Evolutionary conservation across 768 basidiomycete genomes (phyloP).

Genomic region (Trametes sanguinea): DNA sequence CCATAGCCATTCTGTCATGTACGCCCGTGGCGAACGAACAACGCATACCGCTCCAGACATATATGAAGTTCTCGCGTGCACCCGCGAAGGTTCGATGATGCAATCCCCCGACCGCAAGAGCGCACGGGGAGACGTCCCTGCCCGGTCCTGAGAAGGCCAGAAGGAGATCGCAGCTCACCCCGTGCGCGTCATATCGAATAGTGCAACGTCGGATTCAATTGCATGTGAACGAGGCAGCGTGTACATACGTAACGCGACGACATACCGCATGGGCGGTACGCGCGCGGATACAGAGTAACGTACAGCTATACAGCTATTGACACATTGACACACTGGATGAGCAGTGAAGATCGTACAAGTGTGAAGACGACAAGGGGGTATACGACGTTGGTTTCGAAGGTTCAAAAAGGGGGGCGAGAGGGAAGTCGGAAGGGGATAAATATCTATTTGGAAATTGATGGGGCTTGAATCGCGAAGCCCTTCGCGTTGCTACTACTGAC

Average conservation of each 20-base stretch:
- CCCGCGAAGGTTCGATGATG: slow-evolving; percentile 14
- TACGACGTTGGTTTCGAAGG: not conserved
- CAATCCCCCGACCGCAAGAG: not conserved
- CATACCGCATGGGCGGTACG: slow-evolving; percentile 2
- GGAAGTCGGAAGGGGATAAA: slow-evolving; percentile 24
- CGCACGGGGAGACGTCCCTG: not conserved
- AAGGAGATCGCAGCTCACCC: slow-evolving; percentile 7
- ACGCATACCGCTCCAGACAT: too few relatives aligned
- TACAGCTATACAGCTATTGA: slow-evolving; percentile 4
- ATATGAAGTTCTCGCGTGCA: not conserved
- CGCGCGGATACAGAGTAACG: slow-evolving; percentile 10
- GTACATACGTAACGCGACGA: slow-evolving; percentile 16
- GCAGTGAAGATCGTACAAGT: slow-evolving; percentile 10
- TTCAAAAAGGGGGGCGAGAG: not conserved
- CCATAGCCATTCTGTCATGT: not conserved
- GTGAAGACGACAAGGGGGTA: slow-evolving; percentile 1
- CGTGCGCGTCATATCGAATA: not conserved
- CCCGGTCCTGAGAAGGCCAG: not conserved
- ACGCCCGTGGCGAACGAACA: too few relatives aligned
- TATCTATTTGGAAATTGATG: slow-evolving; percentile 35
- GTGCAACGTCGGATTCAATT: slow-evolving; percentile 7
- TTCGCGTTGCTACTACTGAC: slow-evolving; percentile 39
- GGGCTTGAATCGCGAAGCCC: slow-evolving; percentile 53
- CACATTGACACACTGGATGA: slow-evolving; percentile 3
- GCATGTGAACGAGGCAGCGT: slow-evolving; percentile 10